These are phyloP conservation scores for Cyclotella baltica DNA, from an alignment of 108 stramenopile species.

Conservation along the genomic window DNA sequence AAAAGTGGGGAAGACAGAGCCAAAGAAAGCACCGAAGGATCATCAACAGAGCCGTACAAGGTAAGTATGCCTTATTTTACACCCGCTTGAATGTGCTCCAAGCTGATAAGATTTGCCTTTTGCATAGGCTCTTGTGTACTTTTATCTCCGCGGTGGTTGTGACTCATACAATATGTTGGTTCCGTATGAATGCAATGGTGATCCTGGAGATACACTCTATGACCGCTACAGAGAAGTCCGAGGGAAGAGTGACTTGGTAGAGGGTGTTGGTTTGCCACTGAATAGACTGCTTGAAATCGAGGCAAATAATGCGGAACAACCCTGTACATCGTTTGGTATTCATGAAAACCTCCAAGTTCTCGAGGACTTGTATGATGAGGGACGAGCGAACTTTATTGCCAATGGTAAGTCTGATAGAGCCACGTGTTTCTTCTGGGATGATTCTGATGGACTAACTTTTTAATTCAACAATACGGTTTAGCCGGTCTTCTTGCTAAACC, in stretches of 20 bases:
- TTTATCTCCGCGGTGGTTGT: conserved; percentile 60
- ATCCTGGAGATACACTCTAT: conserved; percentile 37
- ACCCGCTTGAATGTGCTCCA: no score
- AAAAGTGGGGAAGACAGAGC: conserved; percentile 29
- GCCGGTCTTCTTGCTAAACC: conserved; percentile 57
- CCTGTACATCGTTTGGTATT: conserved; percentile 55
- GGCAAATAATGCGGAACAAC: conserved; percentile 47
- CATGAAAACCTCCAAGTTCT: conserved; percentile 51
- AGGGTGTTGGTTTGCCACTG: conserved; percentile 38
- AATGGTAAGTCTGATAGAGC: conserved; percentile 35
- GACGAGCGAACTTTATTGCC: conserved; percentile 46
- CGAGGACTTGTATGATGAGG: conserved; percentile 49
- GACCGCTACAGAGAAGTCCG: conserved; percentile 50
- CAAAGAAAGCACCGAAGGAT: neutral
- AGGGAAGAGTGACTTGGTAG: conserved; percentile 38
- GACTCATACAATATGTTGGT: conserved; percentile 72
- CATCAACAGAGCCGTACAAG: conserved; percentile 55
- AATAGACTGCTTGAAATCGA: conserved; percentile 34
- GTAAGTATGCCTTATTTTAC: no score
- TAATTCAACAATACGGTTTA: no score
- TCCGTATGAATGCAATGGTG: conserved; percentile 49
- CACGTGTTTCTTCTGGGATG: no score
- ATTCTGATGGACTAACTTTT: no score
- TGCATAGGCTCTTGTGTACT: conserved; percentile 60
- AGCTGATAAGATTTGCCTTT: no score